Evolutionary conservation across 2,329 filamentous ascomycete species (phyloP).

Genomic region (Fusarium devonianum): DNA sequence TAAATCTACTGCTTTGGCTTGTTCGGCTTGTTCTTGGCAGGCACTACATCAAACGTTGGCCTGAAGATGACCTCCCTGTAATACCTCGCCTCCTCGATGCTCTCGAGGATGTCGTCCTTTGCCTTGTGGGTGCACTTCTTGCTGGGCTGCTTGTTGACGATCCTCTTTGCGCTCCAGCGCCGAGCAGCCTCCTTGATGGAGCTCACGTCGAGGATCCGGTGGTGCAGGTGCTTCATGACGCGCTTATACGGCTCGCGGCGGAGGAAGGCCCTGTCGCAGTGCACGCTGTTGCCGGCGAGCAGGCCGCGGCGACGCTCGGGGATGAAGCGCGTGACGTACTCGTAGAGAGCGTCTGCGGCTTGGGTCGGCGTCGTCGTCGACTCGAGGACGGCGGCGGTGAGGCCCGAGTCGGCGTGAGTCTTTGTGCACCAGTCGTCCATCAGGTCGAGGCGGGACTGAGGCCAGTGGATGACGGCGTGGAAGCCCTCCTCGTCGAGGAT

Average conservation of each 20-base stretch:
- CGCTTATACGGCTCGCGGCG: slow-evolving; percentile 74
- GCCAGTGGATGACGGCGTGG: slow-evolving; percentile 80
- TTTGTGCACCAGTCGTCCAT: slow-evolving; percentile 92
- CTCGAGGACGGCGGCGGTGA: slow-evolving; percentile 76
- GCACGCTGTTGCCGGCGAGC: slow-evolving; percentile 91
- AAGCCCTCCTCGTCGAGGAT: slow-evolving; percentile 79
- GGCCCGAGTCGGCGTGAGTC: slow-evolving; percentile 81
- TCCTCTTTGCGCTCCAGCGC: slow-evolving; percentile 69
- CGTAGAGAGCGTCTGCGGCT: slow-evolving; percentile 76
- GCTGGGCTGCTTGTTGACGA: slow-evolving; percentile 65
- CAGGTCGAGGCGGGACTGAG: slow-evolving; percentile 70
- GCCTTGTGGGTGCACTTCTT: slow-evolving; percentile 86
- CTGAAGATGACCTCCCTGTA: slow-evolving; percentile 77
- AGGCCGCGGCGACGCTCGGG: slow-evolving; percentile 72
- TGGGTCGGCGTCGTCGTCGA: slow-evolving; percentile 75
- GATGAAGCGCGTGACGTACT: slow-evolving; percentile 77
- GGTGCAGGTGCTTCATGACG: slow-evolving; percentile 81
- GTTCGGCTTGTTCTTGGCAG: slow-evolving; percentile 36
- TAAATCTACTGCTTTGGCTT: background rate
- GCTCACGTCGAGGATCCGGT: slow-evolving; percentile 92
- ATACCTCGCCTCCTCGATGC: slow-evolving; percentile 88
- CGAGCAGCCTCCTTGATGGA: slow-evolving; percentile 88
- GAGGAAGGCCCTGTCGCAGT: slow-evolving; percentile 87
- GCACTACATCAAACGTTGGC: slow-evolving; percentile 40
- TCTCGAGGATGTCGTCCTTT: slow-evolving; percentile 89